These are phyloP conservation scores for Plenodomus biglobosus DNA, from an alignment of 2,329 filamentous ascomycete species.

Conservation along the genomic window DNA sequence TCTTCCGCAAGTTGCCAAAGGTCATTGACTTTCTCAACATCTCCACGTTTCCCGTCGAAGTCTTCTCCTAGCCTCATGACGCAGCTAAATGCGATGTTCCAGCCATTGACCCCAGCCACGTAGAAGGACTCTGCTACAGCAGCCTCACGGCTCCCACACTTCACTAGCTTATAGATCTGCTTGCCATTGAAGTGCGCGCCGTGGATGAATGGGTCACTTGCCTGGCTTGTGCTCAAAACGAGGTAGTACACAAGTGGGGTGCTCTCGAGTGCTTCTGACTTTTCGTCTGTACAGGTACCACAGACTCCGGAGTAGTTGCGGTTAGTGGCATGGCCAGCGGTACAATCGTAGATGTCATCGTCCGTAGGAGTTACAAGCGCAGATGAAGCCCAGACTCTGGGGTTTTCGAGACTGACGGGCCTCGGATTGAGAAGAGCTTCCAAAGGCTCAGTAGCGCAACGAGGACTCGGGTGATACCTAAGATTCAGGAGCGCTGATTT, in stretches of 20 bases:
- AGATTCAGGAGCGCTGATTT: conserved; percentile 15
- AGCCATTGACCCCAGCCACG: conserved; percentile 32
- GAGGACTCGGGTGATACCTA: conserved; percentile 2
- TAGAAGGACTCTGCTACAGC: conserved; percentile 35
- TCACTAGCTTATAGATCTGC: conserved; percentile 35
- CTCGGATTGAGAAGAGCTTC: conserved; percentile 13
- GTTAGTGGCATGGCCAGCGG: conserved; percentile 15
- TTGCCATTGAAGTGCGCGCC: conserved; percentile 16
- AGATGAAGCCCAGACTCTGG: conserved; percentile 34
- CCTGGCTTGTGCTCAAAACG: conserved; percentile 29
- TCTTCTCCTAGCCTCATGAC: conserved; percentile 30
- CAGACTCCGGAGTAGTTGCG: conserved; percentile 20
- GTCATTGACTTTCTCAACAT: conserved; percentile 22
- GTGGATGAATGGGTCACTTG: conserved; percentile 13
- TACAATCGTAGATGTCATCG: conserved; percentile 33
- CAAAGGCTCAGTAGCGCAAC: conserved; percentile 15
- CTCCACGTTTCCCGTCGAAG: conserved; percentile 18
- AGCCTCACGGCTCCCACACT: conserved; percentile 37
- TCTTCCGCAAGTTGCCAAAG: conserved; percentile 32
- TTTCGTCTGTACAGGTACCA: conserved; percentile 30
- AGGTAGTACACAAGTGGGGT: conserved; percentile 30
- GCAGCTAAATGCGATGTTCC: conserved; percentile 38
- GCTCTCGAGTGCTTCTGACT: conserved; percentile 26
- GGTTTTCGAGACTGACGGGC: conserved; percentile 25
- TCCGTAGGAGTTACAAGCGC: conserved; percentile 34